Evolutionary conservation across 108 stramenopile genomes (phyloP), one percentile per base, ranked within the genome.

Genomic region (Craspedostauros australis): DNA sequence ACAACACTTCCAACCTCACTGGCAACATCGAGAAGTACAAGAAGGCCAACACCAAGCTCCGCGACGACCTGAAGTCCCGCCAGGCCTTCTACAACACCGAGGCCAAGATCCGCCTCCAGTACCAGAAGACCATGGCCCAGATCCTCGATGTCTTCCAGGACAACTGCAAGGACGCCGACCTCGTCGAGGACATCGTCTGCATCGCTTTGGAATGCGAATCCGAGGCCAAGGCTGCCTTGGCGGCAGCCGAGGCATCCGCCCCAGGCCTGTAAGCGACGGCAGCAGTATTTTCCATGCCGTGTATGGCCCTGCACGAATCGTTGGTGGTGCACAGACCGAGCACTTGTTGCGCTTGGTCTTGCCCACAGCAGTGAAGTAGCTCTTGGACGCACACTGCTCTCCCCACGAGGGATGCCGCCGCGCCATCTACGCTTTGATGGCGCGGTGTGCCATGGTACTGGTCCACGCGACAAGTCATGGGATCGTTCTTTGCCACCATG

Each of bases 131-230:
- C 8, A 49, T 81, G 47, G 73, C 65, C 3, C 59, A 65, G 33
- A 74, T 81, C 38, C 32, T 73, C 12, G 61, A 75, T 18, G 70
- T 69, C 6, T 55, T 81, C 57, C 70, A 81, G 66, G 67, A 69
- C 33, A 57, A 67, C 32, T 76, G 79, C 64, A 63, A 68, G 16
- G 75, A 81, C 63, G 58, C 62, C 22, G 59, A 60, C 21, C 47
- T 81, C 24, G 70, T 76, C 24, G 79, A 81, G 30, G 72, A 76
- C 40, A 68, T 81, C 19, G 70, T 72, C 5, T 53, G 53, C 36
- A 41, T 72, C 18, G 65, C 72, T 14, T 51, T 66, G 15, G 60
- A 73, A 27, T 66, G 65, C 39, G 72, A 73, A 30, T 50, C 43
- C 25, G 72, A 73, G 31, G 54, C 72, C 15, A 73, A 73, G 55